These are phyloP conservation scores for Cryptosporidium baileyi DNA, from an alignment of 169 alveolate genomes.

Conservation along the genomic window DNA sequence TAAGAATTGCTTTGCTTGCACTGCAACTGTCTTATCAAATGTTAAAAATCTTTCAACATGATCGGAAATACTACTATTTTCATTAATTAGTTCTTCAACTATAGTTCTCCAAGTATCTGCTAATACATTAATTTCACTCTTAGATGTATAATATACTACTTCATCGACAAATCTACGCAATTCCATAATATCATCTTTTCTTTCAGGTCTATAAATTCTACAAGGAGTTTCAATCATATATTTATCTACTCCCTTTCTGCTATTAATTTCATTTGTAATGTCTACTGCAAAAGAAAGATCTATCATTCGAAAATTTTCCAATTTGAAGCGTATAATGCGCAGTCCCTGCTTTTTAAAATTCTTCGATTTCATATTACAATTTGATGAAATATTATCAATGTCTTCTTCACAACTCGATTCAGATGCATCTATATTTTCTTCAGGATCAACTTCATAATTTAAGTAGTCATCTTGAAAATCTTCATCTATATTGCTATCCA, in stretches of 20 bases:
- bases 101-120: slow-evolving; percentile 69
- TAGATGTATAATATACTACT: slow-evolving; percentile 23
- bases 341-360: slow-evolving; percentile 25
- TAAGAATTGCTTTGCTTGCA: slow-evolving; percentile 49
- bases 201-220: slow-evolving; percentile 49
- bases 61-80: slow-evolving; percentile 38
- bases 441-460: background rate
- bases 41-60: slow-evolving; percentile 47
- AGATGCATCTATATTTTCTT: background rate
- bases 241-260: slow-evolving; percentile 36
- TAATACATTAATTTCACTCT: slow-evolving; percentile 17
- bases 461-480: background rate
- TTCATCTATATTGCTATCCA: background rate
- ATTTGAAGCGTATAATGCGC: slow-evolving; percentile 39
- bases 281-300: slow-evolving; percentile 51
- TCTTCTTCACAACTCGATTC: background rate
- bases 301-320: slow-evolving; percentile 49
- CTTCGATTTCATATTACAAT: background rate
- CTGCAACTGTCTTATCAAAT: slow-evolving; percentile 44
- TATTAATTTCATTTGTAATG: slow-evolving; percentile 18
- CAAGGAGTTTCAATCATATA: slow-evolving; percentile 62
- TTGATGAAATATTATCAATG: background rate
- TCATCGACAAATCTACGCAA: slow-evolving; percentile 46
- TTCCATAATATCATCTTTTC: slow-evolving; percentile 53
- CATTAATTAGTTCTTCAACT: slow-evolving; percentile 59